Evolutionary conservation across 2,329 filamentous ascomycete species (phyloP), one percentile per base, ranked within the genome.

Genomic region (Hymenoscyphus fructigenus): DNA sequence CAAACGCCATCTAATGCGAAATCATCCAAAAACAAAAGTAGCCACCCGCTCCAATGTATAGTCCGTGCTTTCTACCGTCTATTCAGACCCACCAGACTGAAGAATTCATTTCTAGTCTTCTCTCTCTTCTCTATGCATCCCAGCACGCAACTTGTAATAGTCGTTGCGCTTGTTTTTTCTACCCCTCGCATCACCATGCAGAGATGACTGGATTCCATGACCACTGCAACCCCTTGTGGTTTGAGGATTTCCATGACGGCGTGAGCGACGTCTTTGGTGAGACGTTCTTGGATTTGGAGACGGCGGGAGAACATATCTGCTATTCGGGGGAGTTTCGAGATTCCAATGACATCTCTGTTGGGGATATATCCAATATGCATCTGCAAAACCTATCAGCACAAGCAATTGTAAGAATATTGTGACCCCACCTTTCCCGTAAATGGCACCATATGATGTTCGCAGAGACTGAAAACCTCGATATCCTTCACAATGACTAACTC

Each of bases 151-250:
- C 93, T 97, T 20, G 95, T 99, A 44, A 96, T 95, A 6, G 95
- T 98, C 20, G 86, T 90, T 60, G 91, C 89, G 50, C 84, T 86
- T 0, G 92, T 93, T 83, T 99, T 97, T 76, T 97, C 87, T 10
- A 99, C 94, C n/a, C 95, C 95, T 57, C 95, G 88, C 93, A 97
- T 98, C 17, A 97, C 93, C 94, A 98, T 99, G 82, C 95, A 99
- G 57, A 98, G 82, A 79, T 99, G 95, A 74, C 88, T 93, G 15
- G 92, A 96, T 76, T 99, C 95, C 90, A 99, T 97, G 66, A 99
- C 94, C 2, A 99, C 95, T 23, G 92, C 94, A 1, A 99, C 94
- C 57, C 95, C 95, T 75, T 96, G 92, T 1, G 95, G 95, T 76
- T 96, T 91, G 58, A 99, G 84, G 14, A 98, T 89, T 75, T 98